Evolutionary conservation across 192 early-diverging fungal species (phyloP).

Genomic region (Funneliformis geosporum): DNA sequence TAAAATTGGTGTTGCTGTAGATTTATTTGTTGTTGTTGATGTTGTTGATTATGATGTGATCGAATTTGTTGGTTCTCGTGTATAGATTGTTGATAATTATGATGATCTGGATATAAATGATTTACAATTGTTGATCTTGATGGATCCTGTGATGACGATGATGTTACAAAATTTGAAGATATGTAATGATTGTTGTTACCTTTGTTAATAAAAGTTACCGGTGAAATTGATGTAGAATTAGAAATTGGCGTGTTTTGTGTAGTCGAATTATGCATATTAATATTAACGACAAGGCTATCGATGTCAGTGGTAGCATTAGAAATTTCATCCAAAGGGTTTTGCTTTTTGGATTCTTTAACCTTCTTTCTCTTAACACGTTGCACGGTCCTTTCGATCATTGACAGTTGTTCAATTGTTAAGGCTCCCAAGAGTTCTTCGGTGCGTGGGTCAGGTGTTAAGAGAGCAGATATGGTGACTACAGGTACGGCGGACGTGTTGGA

Average conservation of each 20-base stretch:
- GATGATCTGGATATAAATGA: background rate
- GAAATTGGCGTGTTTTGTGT: background rate
- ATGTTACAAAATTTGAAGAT: background rate
- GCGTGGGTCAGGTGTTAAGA: constrained; percentile 3
- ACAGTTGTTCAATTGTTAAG: constrained; percentile 19
- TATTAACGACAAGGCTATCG: background rate
- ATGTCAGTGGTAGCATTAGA: background rate
- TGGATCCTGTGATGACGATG: constrained; percentile 11
- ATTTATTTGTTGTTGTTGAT: background rate
- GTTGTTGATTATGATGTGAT: constrained; percentile 16
- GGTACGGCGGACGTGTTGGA: background rate
- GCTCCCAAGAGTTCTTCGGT: constrained; percentile 28
- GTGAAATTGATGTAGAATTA: background rate
- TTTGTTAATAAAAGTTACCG: background rate
- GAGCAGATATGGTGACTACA: constrained; percentile 18
- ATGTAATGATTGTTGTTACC: background rate
- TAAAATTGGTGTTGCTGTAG: background rate
- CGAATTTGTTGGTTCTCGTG: background rate
- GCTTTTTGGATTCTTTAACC: constrained; percentile 19
- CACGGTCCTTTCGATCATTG: constrained; percentile 24
- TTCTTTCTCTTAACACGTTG: constrained; percentile 26
- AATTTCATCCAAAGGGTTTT: background rate
- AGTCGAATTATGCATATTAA: background rate
- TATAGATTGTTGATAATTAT: background rate
- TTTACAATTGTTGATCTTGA: background rate